Conservation (phyloP, 2,329 filamentous ascomycete genomes). For the Exophiala alcalophila region DNA sequence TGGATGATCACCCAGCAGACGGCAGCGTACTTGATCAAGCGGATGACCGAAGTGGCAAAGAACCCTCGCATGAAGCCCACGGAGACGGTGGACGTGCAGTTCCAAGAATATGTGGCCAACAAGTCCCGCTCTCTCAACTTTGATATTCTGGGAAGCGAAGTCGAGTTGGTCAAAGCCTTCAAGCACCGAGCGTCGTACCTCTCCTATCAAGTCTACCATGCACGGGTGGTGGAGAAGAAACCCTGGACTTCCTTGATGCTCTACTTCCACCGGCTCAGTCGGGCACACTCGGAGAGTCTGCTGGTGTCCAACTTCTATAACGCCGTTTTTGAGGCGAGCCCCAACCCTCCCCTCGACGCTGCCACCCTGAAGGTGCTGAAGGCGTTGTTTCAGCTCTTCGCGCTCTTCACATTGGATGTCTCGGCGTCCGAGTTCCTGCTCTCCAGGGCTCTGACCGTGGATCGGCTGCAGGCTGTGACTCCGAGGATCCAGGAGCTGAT, state of each 20-base stretch:
- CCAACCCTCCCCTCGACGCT: constrained; percentile 31
- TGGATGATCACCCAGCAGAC: constrained; percentile 59
- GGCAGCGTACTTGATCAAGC: constrained; percentile 52
- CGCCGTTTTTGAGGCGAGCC: constrained; percentile 33
- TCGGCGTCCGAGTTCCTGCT: constrained; percentile 47
- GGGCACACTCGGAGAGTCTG: constrained; percentile 50
- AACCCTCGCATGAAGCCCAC: constrained; percentile 35
- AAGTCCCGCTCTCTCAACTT: constrained; percentile 26
- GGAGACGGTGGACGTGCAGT: constrained; percentile 43
- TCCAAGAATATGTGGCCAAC: constrained; percentile 39
- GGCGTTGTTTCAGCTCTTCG: constrained; percentile 49
- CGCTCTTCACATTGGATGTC: constrained; percentile 48
- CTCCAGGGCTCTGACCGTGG: constrained; percentile 42
- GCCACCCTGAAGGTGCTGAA: constrained; percentile 37
- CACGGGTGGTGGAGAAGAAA: constrained; percentile 45
- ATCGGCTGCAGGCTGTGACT: constrained; percentile 42
- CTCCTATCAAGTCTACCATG: constrained; percentile 40
- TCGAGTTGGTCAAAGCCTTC: constrained; percentile 45
- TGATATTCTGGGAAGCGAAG: constrained; percentile 37
- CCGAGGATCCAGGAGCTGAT: constrained; percentile 47
- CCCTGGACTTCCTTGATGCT: constrained; percentile 47
- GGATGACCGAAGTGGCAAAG: constrained; percentile 45
- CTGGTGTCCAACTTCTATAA: constrained; percentile 48
- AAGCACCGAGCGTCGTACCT: constrained; percentile 45
- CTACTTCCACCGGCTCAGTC: constrained; percentile 34